Evolutionary conservation across 2,329 filamentous ascomycete genomes (phyloP).

Genomic region (Cucurbitaria berberidis): DNA sequence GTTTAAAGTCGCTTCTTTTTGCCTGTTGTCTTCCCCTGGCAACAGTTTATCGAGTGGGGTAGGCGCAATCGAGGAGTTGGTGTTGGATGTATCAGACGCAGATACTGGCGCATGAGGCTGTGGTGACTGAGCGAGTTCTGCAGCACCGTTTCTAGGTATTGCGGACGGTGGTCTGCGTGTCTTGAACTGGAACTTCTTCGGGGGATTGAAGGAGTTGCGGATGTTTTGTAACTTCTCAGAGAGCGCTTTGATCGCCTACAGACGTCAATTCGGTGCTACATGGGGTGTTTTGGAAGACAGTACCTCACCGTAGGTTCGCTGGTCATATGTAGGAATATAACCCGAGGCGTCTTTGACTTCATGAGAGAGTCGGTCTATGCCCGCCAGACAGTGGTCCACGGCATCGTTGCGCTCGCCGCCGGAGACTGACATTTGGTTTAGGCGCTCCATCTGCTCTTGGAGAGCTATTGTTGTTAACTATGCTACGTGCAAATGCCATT

Average conservation of each 20-base stretch:
- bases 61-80: constrained; percentile 51
- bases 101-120: constrained; percentile 51
- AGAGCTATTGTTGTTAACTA: constrained; percentile 62
- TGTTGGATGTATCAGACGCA: constrained; percentile 46
- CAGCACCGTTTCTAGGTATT: constrained; percentile 63
- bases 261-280: constrained; percentile 20
- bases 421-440: constrained; percentile 66
- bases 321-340: constrained; percentile 87
- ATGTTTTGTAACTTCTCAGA: constrained; percentile 78
- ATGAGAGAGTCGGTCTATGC: constrained; percentile 79
- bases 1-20: constrained; percentile 14
- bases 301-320: constrained; percentile 83
- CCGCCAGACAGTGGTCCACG: constrained; percentile 78
- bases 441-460: constrained; percentile 74
- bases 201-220: constrained; percentile 69
- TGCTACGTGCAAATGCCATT: neutral
- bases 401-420: constrained; percentile 81
- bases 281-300: constrained; percentile 1
- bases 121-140: constrained; percentile 59
- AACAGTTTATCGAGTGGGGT: constrained; percentile 47
- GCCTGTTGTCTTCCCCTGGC: constrained; percentile 43
- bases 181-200: constrained; percentile 85
- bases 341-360: constrained; percentile 84
- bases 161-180: constrained; percentile 59
- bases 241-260: constrained; percentile 77